Evolutionary conservation across 306 rosid genomes (phyloP).

Genomic region (Prunus kanzakura): DNA sequence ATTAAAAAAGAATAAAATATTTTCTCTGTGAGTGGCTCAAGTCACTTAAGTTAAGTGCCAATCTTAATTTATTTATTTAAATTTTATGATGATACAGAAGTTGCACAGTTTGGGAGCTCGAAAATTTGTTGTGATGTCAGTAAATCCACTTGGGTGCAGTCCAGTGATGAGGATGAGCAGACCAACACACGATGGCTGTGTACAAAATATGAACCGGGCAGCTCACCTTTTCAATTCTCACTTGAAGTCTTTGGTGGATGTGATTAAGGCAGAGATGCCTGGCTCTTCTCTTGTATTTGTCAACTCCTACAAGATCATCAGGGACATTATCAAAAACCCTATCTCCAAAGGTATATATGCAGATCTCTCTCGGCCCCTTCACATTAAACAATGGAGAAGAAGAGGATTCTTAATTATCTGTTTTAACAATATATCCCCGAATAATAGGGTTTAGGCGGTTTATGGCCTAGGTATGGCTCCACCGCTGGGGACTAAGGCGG

Average conservation of each 20-base stretch:
- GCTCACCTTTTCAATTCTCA: slow-evolving; percentile 39
- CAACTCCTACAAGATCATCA: slow-evolving; percentile 41
- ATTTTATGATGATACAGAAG: slow-evolving; percentile 23
- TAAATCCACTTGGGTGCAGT: slow-evolving; percentile 50
- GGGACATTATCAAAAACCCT: slow-evolving; percentile 34
- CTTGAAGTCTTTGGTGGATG: slow-evolving; percentile 36
- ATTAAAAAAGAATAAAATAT: too few relatives aligned
- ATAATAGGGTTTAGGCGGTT: too few relatives aligned
- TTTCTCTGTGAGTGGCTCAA: too few relatives aligned
- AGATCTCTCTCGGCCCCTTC: background rate
- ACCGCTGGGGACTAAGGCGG: too few relatives aligned
- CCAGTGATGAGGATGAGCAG: slow-evolving; percentile 27
- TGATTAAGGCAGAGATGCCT: slow-evolving; percentile 17
- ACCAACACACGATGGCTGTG: slow-evolving; percentile 19
- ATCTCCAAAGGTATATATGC: slow-evolving; percentile 22
- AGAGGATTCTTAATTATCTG: too few relatives aligned
- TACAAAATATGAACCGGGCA: slow-evolving; percentile 33
- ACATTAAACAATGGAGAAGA: background rate
- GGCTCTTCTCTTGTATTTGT: slow-evolving; percentile 33
- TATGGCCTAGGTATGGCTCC: too few relatives aligned
- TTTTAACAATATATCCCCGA: too few relatives aligned
- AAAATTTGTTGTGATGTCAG: slow-evolving; percentile 35
- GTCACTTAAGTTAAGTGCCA: too few relatives aligned
- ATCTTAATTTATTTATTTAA: background rate
- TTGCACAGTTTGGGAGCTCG: slow-evolving; percentile 42